Evolutionary conservation across 495 filamentous ascomycete genomes (phyloP).

Genomic region (Pyronema domesticum): DNA sequence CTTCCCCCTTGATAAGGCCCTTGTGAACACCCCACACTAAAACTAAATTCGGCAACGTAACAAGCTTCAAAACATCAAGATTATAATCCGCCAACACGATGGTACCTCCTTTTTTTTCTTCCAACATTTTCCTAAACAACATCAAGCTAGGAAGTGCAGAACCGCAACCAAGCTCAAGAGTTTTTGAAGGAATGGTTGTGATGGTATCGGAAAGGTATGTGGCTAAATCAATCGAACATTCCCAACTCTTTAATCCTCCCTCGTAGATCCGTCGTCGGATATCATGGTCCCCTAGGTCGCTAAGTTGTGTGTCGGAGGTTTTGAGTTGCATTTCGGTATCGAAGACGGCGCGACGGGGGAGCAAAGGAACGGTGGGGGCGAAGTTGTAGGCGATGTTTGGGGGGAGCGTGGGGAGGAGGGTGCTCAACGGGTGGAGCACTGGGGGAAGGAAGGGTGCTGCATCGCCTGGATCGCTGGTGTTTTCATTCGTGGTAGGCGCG

Average conservation of each 20-base stretch:
- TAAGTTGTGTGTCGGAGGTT: slow-evolving; percentile 43
- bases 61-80: slow-evolving; percentile 59
- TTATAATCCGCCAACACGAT: slow-evolving; percentile 69
- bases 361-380: slow-evolving; percentile 2
- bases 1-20: too few species aligned
- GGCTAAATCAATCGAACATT: slow-evolving; percentile 78
- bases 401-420: slow-evolving; percentile 2
- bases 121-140: slow-evolving; percentile 53
- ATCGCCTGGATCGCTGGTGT: too few species aligned
- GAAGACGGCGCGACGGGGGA: slow-evolving; percentile 68
- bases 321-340: slow-evolving; percentile 88
- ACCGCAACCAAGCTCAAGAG: slow-evolving; percentile 86
- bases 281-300: slow-evolving; percentile 60
- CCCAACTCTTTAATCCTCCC: slow-evolving; percentile 98
- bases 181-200: too few species aligned
- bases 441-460: neutral
- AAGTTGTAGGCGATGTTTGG: slow-evolving; percentile 21
- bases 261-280: slow-evolving; percentile 85
- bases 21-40: slow-evolving; percentile 49
- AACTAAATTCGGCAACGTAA: slow-evolving; percentile 76
- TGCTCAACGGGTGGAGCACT: neutral
- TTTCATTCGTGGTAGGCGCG: too few species aligned
- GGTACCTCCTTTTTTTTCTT: neutral
- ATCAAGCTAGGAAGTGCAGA: slow-evolving; percentile 70
- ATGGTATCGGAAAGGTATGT: slow-evolving; percentile 43